Evolutionary conservation across 768 basidiomycete species (phyloP).

Genomic region (Gyrodon lividus): DNA sequence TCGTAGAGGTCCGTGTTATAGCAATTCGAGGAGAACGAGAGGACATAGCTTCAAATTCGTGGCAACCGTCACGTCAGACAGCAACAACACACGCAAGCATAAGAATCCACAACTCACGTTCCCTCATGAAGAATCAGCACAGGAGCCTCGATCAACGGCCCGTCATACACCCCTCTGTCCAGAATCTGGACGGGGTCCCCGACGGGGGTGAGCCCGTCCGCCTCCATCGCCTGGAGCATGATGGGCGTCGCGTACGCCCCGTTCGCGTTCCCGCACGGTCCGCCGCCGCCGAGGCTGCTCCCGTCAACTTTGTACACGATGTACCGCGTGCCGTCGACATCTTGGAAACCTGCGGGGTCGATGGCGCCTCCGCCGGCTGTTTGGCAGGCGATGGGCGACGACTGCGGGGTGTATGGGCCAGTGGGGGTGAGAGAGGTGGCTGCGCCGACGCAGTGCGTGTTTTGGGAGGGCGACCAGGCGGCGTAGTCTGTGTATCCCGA

Average conservation of each 20-base stretch:
- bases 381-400: constrained; percentile 24
- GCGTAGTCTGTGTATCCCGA: constrained; percentile 9
- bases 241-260: constrained; percentile 25
- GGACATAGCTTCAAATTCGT: constrained; percentile 18
- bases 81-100: too few species aligned
- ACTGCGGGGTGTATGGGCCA: constrained; percentile 28
- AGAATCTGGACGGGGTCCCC: constrained; percentile 26
- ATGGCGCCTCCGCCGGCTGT: constrained; percentile 26
- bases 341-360: constrained; percentile 27
- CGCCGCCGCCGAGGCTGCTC: constrained; percentile 30
- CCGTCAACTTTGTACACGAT: constrained; percentile 33
- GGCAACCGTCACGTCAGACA: neutral
- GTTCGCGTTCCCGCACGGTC: constrained; percentile 24
- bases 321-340: constrained; percentile 25
- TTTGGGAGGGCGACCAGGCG: constrained; percentile 7
- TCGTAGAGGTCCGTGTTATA: constrained; percentile 28
- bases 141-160: constrained; percentile 32
- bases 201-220: constrained; percentile 23
- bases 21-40: constrained; percentile 32
- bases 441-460: constrained; percentile 28
- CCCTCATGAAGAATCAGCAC: constrained; percentile 17
- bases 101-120: constrained; percentile 9
- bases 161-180: constrained; percentile 24
- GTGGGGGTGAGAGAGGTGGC: constrained; percentile 23
- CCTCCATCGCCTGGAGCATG: constrained; percentile 28